Conservation (phyloP, 768 basidiomycete species). For the Podaxis carcinomalis region DNA sequence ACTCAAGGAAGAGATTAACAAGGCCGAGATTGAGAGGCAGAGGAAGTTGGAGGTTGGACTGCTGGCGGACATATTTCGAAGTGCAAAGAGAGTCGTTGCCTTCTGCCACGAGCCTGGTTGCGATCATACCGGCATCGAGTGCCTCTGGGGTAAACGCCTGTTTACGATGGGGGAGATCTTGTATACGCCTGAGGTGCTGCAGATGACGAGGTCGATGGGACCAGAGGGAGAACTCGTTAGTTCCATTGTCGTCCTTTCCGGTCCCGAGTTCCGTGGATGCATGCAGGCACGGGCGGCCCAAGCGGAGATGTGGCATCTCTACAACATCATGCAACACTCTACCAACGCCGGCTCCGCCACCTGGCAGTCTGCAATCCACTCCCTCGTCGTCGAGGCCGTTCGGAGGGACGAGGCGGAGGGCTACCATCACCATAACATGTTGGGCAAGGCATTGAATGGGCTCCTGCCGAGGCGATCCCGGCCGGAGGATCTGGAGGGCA, state of each 20-base stretch:
- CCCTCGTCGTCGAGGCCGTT: conserved; percentile 21
- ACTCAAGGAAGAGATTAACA: background rate
- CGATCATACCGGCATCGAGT: conserved; percentile 1
- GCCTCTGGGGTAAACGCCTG: conserved; percentile 6
- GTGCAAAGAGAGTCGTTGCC: conserved; percentile 3
- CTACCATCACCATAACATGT: conserved; percentile 15
- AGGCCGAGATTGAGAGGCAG: background rate
- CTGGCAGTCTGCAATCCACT: conserved; percentile 21
- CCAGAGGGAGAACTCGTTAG: background rate
- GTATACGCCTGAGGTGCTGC: background rate
- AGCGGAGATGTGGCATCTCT: conserved; percentile 16
- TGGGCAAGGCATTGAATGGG: conserved; percentile 22
- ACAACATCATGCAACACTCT: conserved; percentile 19
- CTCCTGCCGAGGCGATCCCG: conserved; percentile 19
- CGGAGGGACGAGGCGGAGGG: conserved; percentile 16
- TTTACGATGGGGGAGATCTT: conserved; percentile 10
- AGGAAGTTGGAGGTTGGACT: conserved; percentile 1
- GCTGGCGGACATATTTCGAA: conserved; percentile 8
- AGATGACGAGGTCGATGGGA: background rate
- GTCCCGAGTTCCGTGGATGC: background rate
- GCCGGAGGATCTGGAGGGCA: conserved; percentile 10
- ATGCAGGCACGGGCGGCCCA: conserved; percentile 9
- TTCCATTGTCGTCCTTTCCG: background rate
- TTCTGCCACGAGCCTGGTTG: conserved; percentile 6
- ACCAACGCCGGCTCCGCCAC: conserved; percentile 15